Percentiles rank a stretch among this genome's conserved stretches.
phyloP scores from a whole-genome alignment of 345 rosid genomes.

The Nephelium lappaceum region DNA sequence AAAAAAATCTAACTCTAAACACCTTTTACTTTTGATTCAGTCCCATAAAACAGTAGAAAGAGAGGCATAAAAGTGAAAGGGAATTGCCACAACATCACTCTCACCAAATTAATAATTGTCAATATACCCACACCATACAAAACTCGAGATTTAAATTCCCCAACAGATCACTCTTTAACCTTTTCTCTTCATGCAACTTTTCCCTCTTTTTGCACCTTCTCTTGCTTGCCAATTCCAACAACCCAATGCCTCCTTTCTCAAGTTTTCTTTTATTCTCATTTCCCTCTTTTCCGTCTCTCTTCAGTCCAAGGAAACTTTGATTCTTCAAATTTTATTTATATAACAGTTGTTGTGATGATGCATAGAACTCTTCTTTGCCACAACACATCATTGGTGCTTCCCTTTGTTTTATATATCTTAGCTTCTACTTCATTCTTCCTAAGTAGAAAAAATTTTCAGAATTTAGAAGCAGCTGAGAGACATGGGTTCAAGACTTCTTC shows the following conservation, averaged over 20 bases:
- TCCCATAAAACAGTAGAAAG: conserved; percentile 53
- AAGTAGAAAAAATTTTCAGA: conserved; percentile 22
- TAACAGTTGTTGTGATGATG: conserved; percentile 38
- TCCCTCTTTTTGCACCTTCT: conserved; percentile 58
- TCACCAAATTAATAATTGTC: conserved; percentile 7
- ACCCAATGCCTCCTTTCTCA: conserved; percentile 85
- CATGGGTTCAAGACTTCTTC: conserved; percentile 52
- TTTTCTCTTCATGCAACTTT: conserved; percentile 38
- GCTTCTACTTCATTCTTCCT: conserved; percentile 43
- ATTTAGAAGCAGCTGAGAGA: conserved; percentile 24
- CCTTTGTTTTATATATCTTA: conserved; percentile 32
- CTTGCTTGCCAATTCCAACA: conserved; percentile 83
- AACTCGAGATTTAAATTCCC: conserved; percentile 31
- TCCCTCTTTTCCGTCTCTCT: conserved; percentile 55
- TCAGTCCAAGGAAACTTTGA: conserved; percentile 81
- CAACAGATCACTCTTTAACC: conserved; percentile 28
- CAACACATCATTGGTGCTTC: conserved; percentile 42
- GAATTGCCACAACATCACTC: conserved; percentile 17
- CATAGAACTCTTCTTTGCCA: conserved; percentile 54
- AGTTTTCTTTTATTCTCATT: conserved; percentile 90
- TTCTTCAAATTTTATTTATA: conserved; percentile 60
- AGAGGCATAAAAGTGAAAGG: conserved; percentile 24
- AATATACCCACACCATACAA: background rate
- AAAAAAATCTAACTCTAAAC: conserved; percentile 13
- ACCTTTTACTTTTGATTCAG: conserved; percentile 49